Base-by-base conservation (phyloP, 306 rosid species). In the Fragaria iinumae region DNA sequence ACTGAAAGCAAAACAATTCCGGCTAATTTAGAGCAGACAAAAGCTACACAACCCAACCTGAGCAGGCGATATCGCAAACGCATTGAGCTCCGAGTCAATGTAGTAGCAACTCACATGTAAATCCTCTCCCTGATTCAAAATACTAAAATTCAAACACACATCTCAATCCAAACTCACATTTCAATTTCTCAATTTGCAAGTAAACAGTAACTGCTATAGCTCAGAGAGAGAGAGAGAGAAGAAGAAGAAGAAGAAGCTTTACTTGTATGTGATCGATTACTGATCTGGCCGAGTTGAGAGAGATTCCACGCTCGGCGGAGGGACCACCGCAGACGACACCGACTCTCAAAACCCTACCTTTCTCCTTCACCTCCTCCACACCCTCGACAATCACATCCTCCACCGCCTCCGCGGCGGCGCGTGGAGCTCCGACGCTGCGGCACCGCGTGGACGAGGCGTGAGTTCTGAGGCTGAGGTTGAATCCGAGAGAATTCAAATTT, bases 271-370 rank as follows among this genome's bases (percentile, higher is more conserved):
- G 96, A 94, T 94, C 97, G 62, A 94, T 86, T 72, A 94, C 88
- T 65, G 98, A 91, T 89, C 98, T 76, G 45, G 97, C 97, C 0
- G 98, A 94, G 80, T 91, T 94, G 74, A 94, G 97, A 21, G 98
- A 91, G 88, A 94, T 94, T 18, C 97, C 98, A 76, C 97, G 97
- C 84, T 94, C 97, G n/a, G 95, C 90, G 11, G 97, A 91, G 38
- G 97, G 98, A 72, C 98, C 98, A 5, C 98, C 98, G 29, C 98
- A 94, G 12, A 94, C 75, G 50, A 94, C 78, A 27, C 96, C 98
- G 10, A 94, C 96, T 81, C 81, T 90, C 86, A 94, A 25, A 34
- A 65, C 85, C 70, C 75, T 85, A 18, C 75, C 77, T 13, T 77
- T 74, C 38, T 62, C 83, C 64, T 53, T 29, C 71, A 20, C 55